Evolutionary conservation across 208 protist genomes (phyloP).

Genomic region (Acanthamoeba triangularis): DNA sequence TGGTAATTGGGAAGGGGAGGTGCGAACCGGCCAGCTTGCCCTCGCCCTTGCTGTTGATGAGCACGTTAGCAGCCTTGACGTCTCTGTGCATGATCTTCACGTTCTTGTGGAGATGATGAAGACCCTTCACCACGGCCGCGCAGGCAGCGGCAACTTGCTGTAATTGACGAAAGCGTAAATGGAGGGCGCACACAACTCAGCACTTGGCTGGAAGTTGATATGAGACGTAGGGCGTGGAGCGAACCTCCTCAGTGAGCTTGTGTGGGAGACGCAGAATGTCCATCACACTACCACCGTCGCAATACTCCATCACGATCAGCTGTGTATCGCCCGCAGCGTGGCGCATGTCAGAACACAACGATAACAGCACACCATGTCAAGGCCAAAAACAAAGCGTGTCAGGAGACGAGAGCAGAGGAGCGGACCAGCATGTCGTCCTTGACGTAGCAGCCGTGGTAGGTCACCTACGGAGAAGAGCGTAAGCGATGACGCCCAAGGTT

Average conservation of each 20-base stretch:
- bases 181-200: too few species aligned
- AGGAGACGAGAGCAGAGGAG: neutral
- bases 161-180: neutral
- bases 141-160: constrained; percentile 48
- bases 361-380: too few species aligned
- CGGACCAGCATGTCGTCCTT: constrained; percentile 60
- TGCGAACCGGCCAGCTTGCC: constrained; percentile 42
- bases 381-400: neutral
- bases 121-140: constrained; percentile 43
- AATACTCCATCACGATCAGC: constrained; percentile 64
- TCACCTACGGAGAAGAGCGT: neutral
- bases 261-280: constrained; percentile 31
- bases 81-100: constrained; percentile 65
- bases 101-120: constrained; percentile 64
- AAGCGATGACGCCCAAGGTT: neutral
- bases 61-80: constrained; percentile 67
- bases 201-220: too few species aligned
- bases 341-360: neutral
- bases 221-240: neutral
- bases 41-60: constrained; percentile 69
- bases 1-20: neutral
- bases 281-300: constrained; percentile 52
- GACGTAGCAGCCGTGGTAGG: constrained; percentile 50
- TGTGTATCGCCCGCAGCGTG: neutral
- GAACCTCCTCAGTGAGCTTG: constrained; percentile 46